Evolutionary conservation across 73 alveolate species (phyloP).

Genomic region (Paraurostyla sp.): DNA sequence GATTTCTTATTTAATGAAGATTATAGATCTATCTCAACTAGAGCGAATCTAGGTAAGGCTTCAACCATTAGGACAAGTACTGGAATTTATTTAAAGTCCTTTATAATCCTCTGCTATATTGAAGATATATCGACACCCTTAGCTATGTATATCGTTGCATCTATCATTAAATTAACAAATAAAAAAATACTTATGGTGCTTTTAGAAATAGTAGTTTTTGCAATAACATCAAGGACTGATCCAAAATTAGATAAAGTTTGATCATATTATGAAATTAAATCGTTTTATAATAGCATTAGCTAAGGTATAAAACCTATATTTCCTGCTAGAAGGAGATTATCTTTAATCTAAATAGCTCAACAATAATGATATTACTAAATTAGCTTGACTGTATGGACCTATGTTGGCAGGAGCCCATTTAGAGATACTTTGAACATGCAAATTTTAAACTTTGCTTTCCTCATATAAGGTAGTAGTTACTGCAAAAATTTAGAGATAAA

Average conservation of each 20-base stretch:
- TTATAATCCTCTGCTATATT: neutral
- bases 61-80: neutral
- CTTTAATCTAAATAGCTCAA: neutral
- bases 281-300: constrained; percentile 34
- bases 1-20: neutral
- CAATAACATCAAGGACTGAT: constrained; percentile 20
- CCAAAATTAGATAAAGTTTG: constrained; percentile 51
- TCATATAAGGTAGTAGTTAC: neutral
- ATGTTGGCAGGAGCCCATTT: constrained; percentile 86
- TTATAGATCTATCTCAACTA: constrained; percentile 1
- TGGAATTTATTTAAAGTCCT: neutral
- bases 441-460: constrained; percentile 1
- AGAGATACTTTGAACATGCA: constrained; percentile 78
- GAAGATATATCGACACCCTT: neutral
- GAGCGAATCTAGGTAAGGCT: neutral
- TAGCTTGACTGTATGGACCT: constrained; percentile 82
- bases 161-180: neutral
- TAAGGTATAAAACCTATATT: constrained; percentile 70
- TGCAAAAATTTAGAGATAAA: neutral
- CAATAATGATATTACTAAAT: neutral
- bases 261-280: neutral
- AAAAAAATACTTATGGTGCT: neutral
- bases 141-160: neutral
- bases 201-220: neutral
- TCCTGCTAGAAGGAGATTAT: constrained; percentile 60